A percentile compares a stretch with the other conserved stretches of the same genome.
Conservation (phyloP, 306 rosid genomes). For the Vigna reflexopilosa region DNA sequence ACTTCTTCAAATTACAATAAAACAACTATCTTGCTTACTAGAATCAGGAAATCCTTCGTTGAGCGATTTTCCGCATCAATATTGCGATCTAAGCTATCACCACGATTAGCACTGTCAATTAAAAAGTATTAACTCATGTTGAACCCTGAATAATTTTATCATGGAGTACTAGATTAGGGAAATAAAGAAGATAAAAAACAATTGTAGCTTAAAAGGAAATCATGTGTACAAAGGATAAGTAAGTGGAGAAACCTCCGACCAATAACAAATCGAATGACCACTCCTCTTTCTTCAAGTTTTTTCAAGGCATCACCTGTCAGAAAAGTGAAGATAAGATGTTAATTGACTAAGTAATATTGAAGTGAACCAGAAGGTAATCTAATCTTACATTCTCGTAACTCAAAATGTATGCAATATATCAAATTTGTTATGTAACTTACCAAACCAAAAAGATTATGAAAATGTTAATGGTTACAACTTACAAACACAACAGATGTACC, state of each 20-base stretch:
- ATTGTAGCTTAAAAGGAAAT: conserved; percentile 41
- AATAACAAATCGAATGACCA: conserved; percentile 85
- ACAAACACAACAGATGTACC: not conserved
- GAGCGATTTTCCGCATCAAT: conserved; percentile 76
- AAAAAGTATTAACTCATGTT: conserved; percentile 38
- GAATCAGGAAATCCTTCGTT: conserved; percentile 90
- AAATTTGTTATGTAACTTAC: not conserved
- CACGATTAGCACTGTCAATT: conserved; percentile 83
- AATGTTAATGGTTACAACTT: not conserved
- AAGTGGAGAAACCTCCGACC: conserved; percentile 91
- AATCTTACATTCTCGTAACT: conserved; percentile 7
- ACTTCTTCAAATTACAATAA: conserved; percentile 34
- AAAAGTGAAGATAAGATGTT: conserved; percentile 35
- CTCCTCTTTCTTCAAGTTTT: conserved; percentile 97
- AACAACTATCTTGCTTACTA: conserved; percentile 66
- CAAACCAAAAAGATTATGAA: conserved; percentile 1
- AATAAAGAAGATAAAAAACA: conserved; percentile 23
- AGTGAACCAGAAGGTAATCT: conserved; percentile 27
- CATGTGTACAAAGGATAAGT: conserved; percentile 47
- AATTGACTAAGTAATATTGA: conserved; percentile 20
- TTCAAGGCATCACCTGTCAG: conserved; percentile 84
- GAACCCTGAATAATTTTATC: not conserved
- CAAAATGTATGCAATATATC: not conserved
- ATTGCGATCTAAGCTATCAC: conserved; percentile 97
- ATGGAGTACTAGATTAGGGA: conserved; percentile 21